A percentile compares a stretch with the other conserved stretches of the same genome.
Evolutionary conservation across 2,329 filamentous ascomycete species (phyloP).

Genomic region (Ophiostoma angusticollis): DNA sequence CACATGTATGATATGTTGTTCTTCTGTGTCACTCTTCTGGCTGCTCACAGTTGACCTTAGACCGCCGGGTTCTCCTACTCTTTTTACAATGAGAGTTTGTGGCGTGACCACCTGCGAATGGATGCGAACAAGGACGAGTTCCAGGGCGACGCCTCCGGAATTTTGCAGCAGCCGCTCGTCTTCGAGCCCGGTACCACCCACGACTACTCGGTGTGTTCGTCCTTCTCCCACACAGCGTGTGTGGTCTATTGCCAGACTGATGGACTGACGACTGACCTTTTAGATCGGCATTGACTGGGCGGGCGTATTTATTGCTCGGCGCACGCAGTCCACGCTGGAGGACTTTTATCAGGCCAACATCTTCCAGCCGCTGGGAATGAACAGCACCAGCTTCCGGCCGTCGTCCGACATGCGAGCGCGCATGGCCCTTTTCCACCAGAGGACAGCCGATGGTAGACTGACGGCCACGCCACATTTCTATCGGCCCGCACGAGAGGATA

Average conservation of each 20-base stretch:
- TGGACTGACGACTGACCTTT: no score
- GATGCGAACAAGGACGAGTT: no score
- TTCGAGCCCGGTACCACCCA: conserved; percentile 36
- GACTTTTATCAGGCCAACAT: conserved; percentile 32
- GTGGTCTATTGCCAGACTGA: no score
- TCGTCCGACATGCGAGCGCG: conserved; percentile 35
- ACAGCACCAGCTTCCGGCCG: conserved; percentile 37
- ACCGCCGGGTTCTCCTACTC: conserved; percentile 45
- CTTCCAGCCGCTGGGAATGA: conserved; percentile 30
- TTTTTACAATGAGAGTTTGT: conserved; percentile 37
- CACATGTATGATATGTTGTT: no score
- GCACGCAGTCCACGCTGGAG: conserved; percentile 26
- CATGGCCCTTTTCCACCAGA: conserved; percentile 44
- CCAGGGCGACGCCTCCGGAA: conserved; percentile 33
- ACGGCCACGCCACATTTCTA: no score
- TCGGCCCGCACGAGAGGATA: no score
- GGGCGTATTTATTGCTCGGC: conserved; percentile 30
- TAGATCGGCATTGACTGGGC: conserved; percentile 41
- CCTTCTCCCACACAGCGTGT: no score
- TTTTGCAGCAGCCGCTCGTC: conserved; percentile 29
- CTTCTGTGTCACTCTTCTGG: no score
- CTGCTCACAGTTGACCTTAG: no score
- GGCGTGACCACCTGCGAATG: no score
- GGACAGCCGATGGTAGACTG: no score
- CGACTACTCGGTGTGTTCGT: no score